Conservation (phyloP, 495 filamentous ascomycete genomes). For the Apiosordaria backusii region DNA sequence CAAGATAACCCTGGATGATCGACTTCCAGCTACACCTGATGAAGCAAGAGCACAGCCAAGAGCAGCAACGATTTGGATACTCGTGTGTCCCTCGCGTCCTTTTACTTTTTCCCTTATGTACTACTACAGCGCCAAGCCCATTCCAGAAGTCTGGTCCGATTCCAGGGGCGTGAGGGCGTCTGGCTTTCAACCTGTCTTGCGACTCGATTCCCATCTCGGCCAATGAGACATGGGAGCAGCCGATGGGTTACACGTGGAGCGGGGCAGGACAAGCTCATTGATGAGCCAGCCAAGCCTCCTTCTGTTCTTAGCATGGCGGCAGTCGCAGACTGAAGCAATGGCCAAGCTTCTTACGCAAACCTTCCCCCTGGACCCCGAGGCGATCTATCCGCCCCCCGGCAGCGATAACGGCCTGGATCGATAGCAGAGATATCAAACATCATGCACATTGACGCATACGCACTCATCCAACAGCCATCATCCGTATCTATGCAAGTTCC, state of each 20-base stretch:
- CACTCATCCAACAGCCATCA: too few relatives aligned
- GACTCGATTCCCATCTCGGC: background rate
- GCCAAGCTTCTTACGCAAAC: background rate
- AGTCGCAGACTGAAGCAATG: slow-evolving; percentile 9
- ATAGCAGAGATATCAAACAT: background rate
- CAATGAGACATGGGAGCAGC: background rate
- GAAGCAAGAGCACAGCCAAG: background rate
- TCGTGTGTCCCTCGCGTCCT: background rate
- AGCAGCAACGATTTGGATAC: background rate
- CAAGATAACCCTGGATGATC: background rate
- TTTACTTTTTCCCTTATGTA: background rate
- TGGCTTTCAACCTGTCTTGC: background rate
- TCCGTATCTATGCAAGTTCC: too few relatives aligned
- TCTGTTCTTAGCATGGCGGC: slow-evolving; percentile 22
- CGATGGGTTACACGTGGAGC: background rate
- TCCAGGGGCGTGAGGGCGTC: background rate
- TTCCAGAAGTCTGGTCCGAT: background rate
- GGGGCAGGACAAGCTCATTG: background rate
- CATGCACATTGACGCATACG: too few relatives aligned
- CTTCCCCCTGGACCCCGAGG: background rate
- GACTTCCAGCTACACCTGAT: background rate
- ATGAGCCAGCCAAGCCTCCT: slow-evolving; percentile 13
- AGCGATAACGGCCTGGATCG: background rate
- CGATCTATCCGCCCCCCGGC: too few relatives aligned
- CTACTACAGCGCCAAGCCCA: slow-evolving; percentile 1